Conservation (phyloP, 371 early-diverging fungal species). For the Entomophthora muscae region DNA sequence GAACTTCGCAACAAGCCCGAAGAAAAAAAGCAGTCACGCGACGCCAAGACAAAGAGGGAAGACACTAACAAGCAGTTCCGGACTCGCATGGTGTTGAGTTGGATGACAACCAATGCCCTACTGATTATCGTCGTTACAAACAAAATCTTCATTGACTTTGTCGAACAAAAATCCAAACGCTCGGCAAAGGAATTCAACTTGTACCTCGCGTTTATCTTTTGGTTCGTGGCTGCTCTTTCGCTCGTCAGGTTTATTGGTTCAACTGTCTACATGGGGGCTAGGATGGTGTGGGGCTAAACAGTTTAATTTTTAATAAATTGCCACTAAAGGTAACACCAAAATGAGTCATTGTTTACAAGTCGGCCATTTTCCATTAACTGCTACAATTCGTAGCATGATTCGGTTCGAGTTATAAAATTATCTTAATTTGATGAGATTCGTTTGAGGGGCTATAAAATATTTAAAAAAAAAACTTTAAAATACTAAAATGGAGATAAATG, state of each 20-base stretch:
- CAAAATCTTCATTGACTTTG: slow-evolving; percentile 9
- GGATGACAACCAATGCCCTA: slow-evolving; percentile 63
- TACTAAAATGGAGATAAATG: too few species aligned
- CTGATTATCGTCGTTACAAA: slow-evolving; percentile 40
- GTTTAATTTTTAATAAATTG: too few species aligned
- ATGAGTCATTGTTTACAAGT: too few species aligned
- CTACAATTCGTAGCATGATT: too few species aligned
- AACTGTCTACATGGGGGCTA: slow-evolving; percentile 38
- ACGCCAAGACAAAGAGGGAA: slow-evolving; percentile 61
- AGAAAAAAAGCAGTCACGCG: slow-evolving; percentile 30
- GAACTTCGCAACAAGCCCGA: slow-evolving; percentile 22
- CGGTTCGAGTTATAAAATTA: too few species aligned
- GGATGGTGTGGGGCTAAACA: neutral
- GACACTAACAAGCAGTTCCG: slow-evolving; percentile 76
- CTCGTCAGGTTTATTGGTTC: slow-evolving; percentile 66
- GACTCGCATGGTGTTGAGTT: slow-evolving; percentile 55
- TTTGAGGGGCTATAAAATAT: too few species aligned
- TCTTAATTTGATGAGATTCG: too few species aligned
- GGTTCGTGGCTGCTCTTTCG: slow-evolving; percentile 69
- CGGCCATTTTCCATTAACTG: too few species aligned
- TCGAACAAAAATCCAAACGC: neutral
- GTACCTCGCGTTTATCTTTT: slow-evolving; percentile 73
- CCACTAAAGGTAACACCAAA: too few species aligned
- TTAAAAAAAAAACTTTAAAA: too few species aligned
- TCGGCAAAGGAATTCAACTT: slow-evolving; percentile 2